These are phyloP conservation scores for Periconia digitata DNA, from an alignment of 2,329 filamentous ascomycete genomes.

Conservation along the genomic window DNA sequence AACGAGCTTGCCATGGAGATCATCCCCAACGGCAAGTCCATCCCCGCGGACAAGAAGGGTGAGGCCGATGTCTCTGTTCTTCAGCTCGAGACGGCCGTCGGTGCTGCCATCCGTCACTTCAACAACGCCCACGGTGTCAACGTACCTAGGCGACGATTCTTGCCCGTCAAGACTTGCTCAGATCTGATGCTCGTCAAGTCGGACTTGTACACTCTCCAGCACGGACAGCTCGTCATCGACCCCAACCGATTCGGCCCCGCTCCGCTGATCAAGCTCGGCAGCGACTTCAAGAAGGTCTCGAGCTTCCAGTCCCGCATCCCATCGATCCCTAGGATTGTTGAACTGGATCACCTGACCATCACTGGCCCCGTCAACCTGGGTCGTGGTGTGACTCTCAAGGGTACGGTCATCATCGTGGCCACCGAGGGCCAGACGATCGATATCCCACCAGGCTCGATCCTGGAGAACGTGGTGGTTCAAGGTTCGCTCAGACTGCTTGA, in stretches of 20 bases:
- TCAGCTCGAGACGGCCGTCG: slow-evolving; percentile 97
- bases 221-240: slow-evolving; percentile 97
- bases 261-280: slow-evolving; percentile 96
- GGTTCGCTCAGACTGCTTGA: slow-evolving; percentile 80
- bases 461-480: slow-evolving; percentile 99
- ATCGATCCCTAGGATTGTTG: slow-evolving; percentile 86
- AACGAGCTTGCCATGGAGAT: slow-evolving; percentile 99
- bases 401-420: slow-evolving; percentile 97
- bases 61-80: slow-evolving; percentile 97
- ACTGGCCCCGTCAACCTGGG: slow-evolving; percentile 97
- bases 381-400: slow-evolving; percentile 93
- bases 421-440: slow-evolving; percentile 98
- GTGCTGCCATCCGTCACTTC: slow-evolving; percentile 98
- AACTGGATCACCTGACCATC: slow-evolving; percentile 94
- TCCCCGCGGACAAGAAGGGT: slow-evolving; percentile 98
- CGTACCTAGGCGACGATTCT: slow-evolving; percentile 93
- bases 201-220: slow-evolving; percentile 96
- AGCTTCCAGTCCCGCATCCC: slow-evolving; percentile 89
- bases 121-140: slow-evolving; percentile 98
- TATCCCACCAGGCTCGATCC: slow-evolving; percentile 90
- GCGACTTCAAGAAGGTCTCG: slow-evolving; percentile 99
- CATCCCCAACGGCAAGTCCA: slow-evolving; percentile 98
- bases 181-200: slow-evolving; percentile 99
- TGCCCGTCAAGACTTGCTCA: slow-evolving; percentile 99
- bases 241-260: slow-evolving; percentile 94